Evolutionary conservation across 805 yeast species (phyloP).

Genomic region (Candida chilensis): DNA sequence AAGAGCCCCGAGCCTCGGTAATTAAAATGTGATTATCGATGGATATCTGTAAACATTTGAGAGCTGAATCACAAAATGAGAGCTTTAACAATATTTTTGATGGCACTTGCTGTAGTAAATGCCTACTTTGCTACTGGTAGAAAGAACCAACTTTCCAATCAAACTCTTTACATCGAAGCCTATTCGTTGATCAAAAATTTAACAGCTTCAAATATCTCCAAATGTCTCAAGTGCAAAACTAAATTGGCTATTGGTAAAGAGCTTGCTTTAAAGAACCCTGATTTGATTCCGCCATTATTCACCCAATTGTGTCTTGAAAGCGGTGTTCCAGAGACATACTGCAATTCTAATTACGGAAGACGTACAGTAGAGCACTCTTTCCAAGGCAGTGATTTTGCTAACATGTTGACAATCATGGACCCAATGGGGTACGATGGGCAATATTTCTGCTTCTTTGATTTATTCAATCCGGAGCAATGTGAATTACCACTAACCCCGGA

Average conservation of each 20-base stretch:
- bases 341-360: constrained; percentile 7
- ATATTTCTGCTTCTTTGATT: constrained; percentile 49
- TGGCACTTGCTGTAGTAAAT: too few relatives aligned
- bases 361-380: constrained; percentile 5
- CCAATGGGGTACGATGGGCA: constrained; percentile 47
- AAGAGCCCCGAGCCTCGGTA: too few relatives aligned
- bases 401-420: constrained; percentile 40
- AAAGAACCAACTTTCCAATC: too few relatives aligned
- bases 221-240: constrained; percentile 5
- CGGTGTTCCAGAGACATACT: constrained; percentile 7
- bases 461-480: constrained; percentile 33
- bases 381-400: constrained; percentile 25
- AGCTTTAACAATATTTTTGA: too few relatives aligned
- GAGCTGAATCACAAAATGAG: too few relatives aligned
- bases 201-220: too few relatives aligned
- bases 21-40: too few relatives aligned
- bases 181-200: too few relatives aligned
- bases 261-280: constrained; percentile 10
- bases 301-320: constrained; percentile 13
- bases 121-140: too few relatives aligned
- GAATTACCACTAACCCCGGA: constrained; percentile 43
- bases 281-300: constrained; percentile 10
- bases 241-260: constrained; percentile 4
- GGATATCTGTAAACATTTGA: too few relatives aligned
- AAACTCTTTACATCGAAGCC: too few relatives aligned